Conservation (phyloP, 768 basidiomycete genomes). For the Mycena filopes region DNA sequence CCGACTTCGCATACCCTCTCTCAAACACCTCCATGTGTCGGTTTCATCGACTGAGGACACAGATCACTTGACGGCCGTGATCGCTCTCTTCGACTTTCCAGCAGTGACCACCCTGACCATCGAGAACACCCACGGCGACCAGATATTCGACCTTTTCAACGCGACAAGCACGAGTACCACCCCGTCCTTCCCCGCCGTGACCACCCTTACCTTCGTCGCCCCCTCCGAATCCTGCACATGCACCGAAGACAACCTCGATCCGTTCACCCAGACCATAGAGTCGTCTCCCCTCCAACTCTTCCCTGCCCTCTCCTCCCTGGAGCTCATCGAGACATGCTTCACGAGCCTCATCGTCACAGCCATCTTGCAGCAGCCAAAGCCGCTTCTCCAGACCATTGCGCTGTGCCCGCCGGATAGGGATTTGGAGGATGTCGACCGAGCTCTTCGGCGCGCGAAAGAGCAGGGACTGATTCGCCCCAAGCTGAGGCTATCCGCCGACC, state of each 20-base stretch:
- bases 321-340: constrained; percentile 12
- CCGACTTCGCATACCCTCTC: neutral
- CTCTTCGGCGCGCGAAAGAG: neutral
- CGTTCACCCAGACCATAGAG: neutral
- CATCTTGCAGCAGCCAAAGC: neutral
- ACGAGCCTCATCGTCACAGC: neutral
- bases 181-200: constrained; percentile 2
- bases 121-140: neutral
- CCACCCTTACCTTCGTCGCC: constrained; percentile 5
- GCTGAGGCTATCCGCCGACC: neutral
- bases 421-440: neutral
- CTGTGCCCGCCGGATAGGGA: neutral
- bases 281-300: neutral
- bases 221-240: neutral
- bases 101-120: neutral
- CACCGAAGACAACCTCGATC: neutral
- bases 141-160: constrained; percentile 8
- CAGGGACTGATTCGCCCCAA: neutral
- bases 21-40: neutral
- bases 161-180: neutral
- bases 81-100: constrained; percentile 1
- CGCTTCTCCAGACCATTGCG: neutral
- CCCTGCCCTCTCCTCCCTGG: constrained; percentile 4
- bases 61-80: neutral
- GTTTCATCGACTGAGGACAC: neutral